Conservation (phyloP, 345 rosid genomes). For the Citrus sp. region DNA sequence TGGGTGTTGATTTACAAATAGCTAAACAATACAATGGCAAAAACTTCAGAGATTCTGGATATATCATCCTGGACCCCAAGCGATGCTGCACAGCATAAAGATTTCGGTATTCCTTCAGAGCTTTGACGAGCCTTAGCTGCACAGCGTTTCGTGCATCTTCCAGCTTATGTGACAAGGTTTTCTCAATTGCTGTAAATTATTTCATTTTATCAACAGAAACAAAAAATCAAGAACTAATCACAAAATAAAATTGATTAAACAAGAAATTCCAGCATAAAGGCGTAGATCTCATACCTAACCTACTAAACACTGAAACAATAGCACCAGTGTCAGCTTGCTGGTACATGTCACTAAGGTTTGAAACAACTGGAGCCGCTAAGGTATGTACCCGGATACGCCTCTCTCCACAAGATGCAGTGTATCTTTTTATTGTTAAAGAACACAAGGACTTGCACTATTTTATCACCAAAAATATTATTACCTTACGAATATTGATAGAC, state of each 20-base stretch:
- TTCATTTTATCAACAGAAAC: constrained; percentile 16
- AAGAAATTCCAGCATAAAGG: constrained; percentile 6
- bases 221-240: not conserved
- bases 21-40: constrained; percentile 85
- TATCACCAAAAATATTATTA: not conserved
- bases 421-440: constrained; percentile 68
- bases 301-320: constrained; percentile 71
- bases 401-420: constrained; percentile 99
- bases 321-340: constrained; percentile 92
- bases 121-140: constrained; percentile 82
- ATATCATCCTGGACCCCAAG: constrained; percentile 87
- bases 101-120: constrained; percentile 87
- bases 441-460: not conserved
- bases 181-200: constrained; percentile 82
- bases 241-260: constrained; percentile 18
- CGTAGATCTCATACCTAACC: constrained; percentile 60
- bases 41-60: constrained; percentile 85
- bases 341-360: constrained; percentile 97
- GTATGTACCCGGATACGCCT: constrained; percentile 98
- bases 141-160: constrained; percentile 84
- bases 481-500: not conserved
- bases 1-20: constrained; percentile 74
- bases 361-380: constrained; percentile 81
- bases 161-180: constrained; percentile 75
- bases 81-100: constrained; percentile 95